Evolutionary conservation across 2,329 filamentous ascomycete species (phyloP).

Genomic region (Paraphaeosphaeria minitans): DNA sequence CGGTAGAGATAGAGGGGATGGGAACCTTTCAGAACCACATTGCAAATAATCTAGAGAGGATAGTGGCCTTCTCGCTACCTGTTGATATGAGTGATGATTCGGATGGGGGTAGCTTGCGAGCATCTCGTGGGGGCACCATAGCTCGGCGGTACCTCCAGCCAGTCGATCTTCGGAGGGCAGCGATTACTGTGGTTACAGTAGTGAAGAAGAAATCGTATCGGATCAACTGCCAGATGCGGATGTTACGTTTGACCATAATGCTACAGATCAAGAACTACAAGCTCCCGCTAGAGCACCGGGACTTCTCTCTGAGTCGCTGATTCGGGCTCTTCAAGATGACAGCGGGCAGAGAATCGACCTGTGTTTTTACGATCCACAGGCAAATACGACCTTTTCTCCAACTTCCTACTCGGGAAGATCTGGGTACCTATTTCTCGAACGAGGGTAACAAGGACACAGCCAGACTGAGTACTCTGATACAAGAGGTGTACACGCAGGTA

Average conservation of each 20-base stretch:
- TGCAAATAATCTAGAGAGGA: conserved; percentile 44
- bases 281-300: neutral
- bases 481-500: conserved; percentile 26
- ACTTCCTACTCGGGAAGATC: conserved; percentile 37
- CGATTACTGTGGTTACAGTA: conserved; percentile 24
- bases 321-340: conserved; percentile 34
- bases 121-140: conserved; percentile 34
- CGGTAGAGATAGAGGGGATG: conserved; percentile 28
- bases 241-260: too few relatives aligned
- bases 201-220: conserved; percentile 8
- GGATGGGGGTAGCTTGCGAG: conserved; percentile 38
- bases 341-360: conserved; percentile 27
- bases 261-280: neutral
- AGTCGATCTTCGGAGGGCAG: conserved; percentile 23
- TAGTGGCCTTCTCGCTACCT: conserved; percentile 43
- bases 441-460: conserved; percentile 13
- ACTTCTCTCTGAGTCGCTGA: conserved; percentile 28
- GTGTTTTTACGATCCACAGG: conserved; percentile 30
- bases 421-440: conserved; percentile 25
- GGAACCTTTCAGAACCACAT: conserved; percentile 41
- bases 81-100: conserved; percentile 33
- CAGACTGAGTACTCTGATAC: conserved; percentile 20
- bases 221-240: neutral
- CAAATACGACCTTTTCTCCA: conserved; percentile 38
- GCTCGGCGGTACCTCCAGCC: conserved; percentile 5